Evolutionary conservation across 306 rosid species (phyloP).

Genomic region (Vigna nakashimae): DNA sequence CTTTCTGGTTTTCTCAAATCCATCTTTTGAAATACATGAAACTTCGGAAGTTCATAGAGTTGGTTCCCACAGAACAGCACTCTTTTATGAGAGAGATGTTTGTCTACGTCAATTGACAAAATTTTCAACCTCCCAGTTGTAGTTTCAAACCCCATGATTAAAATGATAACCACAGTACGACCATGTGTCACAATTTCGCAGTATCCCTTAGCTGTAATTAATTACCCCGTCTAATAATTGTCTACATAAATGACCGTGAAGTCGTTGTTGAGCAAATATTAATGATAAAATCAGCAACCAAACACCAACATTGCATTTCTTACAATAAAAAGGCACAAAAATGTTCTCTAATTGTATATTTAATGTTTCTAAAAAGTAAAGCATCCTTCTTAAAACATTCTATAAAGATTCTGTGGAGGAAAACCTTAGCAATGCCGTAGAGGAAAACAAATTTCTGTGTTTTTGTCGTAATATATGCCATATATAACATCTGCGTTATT

Average conservation of each 20-base stretch:
- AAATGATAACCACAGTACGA: not conserved
- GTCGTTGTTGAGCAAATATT: not conserved
- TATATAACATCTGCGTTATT: not conserved
- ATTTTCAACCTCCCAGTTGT: conserved; percentile 1
- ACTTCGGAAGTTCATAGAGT: not conserved
- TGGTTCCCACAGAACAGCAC: not conserved
- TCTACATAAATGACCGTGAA: not conserved
- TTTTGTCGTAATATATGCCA: not conserved
- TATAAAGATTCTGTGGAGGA: not conserved
- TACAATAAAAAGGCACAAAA: not conserved
- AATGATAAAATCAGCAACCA: not conserved
- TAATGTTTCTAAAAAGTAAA: not conserved
- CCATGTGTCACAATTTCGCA: not conserved
- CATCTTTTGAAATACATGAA: not conserved
- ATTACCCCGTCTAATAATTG: not conserved
- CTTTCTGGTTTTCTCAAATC: not conserved
- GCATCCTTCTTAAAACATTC: not conserved
- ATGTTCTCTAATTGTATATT: not conserved
- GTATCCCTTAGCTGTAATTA: not conserved
- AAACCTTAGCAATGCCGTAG: not conserved
- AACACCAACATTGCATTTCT: not conserved
- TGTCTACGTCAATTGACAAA: not conserved
- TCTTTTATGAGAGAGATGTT: not conserved
- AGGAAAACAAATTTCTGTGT: not conserved
- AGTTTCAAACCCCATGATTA: not conserved